Evolutionary conservation across 2,329 filamentous ascomycete genomes (phyloP).

Genomic region (Neofusicoccum ribis): DNA sequence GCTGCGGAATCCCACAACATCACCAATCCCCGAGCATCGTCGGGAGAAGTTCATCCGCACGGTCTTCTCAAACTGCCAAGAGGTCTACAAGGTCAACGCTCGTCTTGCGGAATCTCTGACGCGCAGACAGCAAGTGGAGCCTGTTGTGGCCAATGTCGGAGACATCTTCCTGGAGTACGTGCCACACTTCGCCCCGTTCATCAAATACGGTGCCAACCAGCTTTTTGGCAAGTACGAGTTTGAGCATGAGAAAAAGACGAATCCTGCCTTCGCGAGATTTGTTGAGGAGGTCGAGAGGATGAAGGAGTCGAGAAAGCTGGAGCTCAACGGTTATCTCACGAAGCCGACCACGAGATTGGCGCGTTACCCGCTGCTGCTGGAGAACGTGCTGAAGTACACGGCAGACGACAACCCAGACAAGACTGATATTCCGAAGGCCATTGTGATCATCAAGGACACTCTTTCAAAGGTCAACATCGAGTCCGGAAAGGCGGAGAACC

Average conservation of each 20-base stretch:
- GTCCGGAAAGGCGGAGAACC: constrained; percentile 95
- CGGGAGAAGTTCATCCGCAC: constrained; percentile 89
- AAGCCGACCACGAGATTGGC: constrained; percentile 96
- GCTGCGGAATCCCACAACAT: constrained; percentile 66
- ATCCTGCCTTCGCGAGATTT: constrained; percentile 82
- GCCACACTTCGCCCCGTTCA: constrained; percentile 92
- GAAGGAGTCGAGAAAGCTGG: constrained; percentile 94
- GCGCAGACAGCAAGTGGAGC: constrained; percentile 83
- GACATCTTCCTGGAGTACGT: constrained; percentile 94
- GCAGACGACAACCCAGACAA: constrained; percentile 87
- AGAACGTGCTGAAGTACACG: constrained; percentile 89
- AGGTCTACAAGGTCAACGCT: constrained; percentile 90
- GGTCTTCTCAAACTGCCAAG: constrained; percentile 94
- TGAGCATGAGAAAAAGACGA: constrained; percentile 88
- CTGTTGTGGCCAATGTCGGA: constrained; percentile 84
- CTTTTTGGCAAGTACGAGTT: constrained; percentile 97
- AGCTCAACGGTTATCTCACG: constrained; percentile 95
- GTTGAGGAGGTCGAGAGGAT: constrained; percentile 95
- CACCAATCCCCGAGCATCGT: constrained; percentile 84
- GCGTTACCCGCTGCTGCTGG: constrained; percentile 86
- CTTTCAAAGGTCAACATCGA: constrained; percentile 88
- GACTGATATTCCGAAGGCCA: constrained; percentile 86
- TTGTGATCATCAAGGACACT: constrained; percentile 82
- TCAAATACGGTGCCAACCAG: constrained; percentile 93
- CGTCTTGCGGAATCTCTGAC: constrained; percentile 86